Conservation (phyloP, 2,329 filamentous ascomycete species). For the Sordariomycetes sp. region DNA sequence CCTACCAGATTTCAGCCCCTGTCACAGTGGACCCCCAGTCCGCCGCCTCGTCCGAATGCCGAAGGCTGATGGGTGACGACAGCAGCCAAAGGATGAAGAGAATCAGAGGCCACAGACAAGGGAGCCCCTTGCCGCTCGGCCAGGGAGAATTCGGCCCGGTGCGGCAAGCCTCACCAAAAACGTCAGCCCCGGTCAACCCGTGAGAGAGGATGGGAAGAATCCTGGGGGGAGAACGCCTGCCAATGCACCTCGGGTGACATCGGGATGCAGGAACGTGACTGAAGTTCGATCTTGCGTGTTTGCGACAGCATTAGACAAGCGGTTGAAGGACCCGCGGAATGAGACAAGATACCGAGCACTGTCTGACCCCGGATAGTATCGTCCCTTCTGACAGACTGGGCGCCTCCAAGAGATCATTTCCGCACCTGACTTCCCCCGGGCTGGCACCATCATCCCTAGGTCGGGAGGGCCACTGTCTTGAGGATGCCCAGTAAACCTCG, state of each 20-base stretch:
- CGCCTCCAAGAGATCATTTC: too few species aligned
- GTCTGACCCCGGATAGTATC: neutral
- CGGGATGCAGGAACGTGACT: neutral
- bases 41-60: constrained; percentile 4
- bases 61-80: neutral
- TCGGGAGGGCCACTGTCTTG: too few species aligned
- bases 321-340: neutral
- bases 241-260: neutral
- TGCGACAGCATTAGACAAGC: neutral
- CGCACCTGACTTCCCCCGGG: too few species aligned
- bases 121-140: neutral
- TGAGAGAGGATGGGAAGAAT: neutral
- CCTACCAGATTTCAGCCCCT: neutral
- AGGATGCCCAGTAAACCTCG: too few species aligned
- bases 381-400: too few species aligned
- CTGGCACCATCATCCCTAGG: too few species aligned
- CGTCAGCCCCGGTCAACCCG: neutral
- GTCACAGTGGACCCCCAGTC: neutral
- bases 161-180: neutral
- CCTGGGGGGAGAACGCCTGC: neutral
- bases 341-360: neutral
- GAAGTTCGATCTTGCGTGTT: too few species aligned
- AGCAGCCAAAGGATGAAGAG: neutral
- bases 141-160: constrained; percentile 1
- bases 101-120: neutral